These are phyloP conservation scores for Thielaviopsis punctulata DNA, from an alignment of 2,329 filamentous ascomycete species.

Conservation along the genomic window DNA sequence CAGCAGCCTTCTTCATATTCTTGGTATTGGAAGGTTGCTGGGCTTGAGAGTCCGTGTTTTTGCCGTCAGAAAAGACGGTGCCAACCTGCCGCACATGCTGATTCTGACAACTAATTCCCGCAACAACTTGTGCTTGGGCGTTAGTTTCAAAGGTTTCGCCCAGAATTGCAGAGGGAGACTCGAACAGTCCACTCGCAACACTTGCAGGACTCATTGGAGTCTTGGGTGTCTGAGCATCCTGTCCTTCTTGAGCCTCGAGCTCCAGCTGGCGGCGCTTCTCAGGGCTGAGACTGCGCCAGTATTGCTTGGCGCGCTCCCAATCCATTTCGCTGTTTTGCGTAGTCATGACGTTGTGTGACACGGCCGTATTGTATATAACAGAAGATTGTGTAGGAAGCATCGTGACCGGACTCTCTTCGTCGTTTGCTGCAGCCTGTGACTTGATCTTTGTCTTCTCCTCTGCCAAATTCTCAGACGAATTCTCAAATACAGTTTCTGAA, in stretches of 20 bases:
- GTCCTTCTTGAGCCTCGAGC: constrained; percentile 26
- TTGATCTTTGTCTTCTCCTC: too few relatives aligned
- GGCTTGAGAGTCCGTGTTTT: background rate
- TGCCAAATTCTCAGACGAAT: background rate
- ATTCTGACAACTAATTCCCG: background rate
- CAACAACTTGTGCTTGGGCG: constrained; percentile 4
- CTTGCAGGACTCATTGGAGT: constrained; percentile 5
- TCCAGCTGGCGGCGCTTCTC: constrained; percentile 47
- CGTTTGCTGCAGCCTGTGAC: background rate
- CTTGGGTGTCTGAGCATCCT: background rate
- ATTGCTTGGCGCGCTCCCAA: constrained; percentile 52
- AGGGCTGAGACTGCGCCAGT: constrained; percentile 49
- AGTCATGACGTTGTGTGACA: constrained; percentile 1
- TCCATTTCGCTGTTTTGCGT: constrained; percentile 22
- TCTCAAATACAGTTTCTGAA: constrained; percentile 2
- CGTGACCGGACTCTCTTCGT: background rate
- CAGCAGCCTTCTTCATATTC: background rate
- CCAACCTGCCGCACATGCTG: background rate
- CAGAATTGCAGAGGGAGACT: constrained; percentile 6
- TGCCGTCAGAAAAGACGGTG: background rate
- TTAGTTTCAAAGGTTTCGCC: constrained; percentile 8
- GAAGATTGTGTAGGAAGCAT: background rate
- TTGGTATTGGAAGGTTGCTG: background rate
- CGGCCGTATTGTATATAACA: background rate
- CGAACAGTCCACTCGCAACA: background rate